Evolutionary conservation across 2,329 filamentous ascomycete genomes (phyloP).

Genomic region (Ophiostoma angusticollis): DNA sequence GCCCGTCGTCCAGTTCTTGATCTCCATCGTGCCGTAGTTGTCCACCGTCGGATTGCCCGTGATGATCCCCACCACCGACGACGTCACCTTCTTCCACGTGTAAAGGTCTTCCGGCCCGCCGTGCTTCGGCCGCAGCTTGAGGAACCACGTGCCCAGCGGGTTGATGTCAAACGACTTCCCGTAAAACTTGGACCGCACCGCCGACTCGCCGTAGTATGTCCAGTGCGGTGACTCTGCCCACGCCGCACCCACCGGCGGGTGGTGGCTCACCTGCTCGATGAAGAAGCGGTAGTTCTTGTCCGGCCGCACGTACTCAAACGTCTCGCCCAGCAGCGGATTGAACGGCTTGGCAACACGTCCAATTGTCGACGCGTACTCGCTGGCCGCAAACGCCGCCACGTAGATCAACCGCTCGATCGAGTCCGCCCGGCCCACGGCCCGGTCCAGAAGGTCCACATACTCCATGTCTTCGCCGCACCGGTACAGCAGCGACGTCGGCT

Average conservation of each 20-base stretch:
- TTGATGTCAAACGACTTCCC: constrained; percentile 97
- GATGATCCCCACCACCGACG: constrained; percentile 95
- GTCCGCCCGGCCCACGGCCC: constrained; percentile 71
- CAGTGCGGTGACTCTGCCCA: constrained; percentile 87
- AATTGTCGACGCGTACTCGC: constrained; percentile 93
- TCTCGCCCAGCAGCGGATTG: constrained; percentile 91
- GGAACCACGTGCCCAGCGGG: constrained; percentile 91
- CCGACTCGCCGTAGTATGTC: constrained; percentile 96
- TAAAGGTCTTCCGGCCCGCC: constrained; percentile 76
- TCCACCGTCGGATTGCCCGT: constrained; percentile 94
- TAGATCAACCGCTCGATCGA: constrained; percentile 88
- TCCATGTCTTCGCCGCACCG: constrained; percentile 97
- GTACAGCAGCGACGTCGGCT: constrained; percentile 89
- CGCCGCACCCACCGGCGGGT: constrained; percentile 86
- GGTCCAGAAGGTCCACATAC: constrained; percentile 83
- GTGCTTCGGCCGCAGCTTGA: constrained; percentile 63
- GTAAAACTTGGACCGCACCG: constrained; percentile 93
- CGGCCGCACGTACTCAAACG: constrained; percentile 88
- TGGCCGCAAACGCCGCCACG: constrained; percentile 88
- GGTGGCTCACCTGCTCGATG: constrained; percentile 95
- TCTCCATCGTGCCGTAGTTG: constrained; percentile 93
- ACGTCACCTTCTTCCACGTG: constrained; percentile 98
- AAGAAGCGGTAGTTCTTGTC: constrained; percentile 98
- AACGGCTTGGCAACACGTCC: constrained; percentile 96
- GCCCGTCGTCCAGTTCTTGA: constrained; percentile 94